Evolutionary conservation across 1,139 yeast genomes (phyloP), one percentile per base, ranked within the genome.

Genomic region (Candida neerlandica): DNA sequence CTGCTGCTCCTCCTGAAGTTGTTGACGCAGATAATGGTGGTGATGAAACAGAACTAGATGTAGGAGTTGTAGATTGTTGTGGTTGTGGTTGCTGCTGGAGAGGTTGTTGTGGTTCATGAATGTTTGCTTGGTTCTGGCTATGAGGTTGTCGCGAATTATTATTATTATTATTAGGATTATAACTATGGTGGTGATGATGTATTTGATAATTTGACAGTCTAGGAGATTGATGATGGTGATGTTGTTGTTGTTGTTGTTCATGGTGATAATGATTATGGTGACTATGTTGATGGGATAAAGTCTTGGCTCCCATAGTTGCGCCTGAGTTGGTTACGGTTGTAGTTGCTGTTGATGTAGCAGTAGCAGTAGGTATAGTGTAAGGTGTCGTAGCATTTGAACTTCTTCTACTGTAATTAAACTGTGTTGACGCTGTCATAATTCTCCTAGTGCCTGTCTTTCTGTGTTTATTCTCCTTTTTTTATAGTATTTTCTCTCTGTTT

Each of bases 401-500:
- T 37, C 76, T 63, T 55, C 75, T 61, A 49, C 67, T 65, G 53
- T 71, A 69, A 47, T 65, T 66, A 50, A 60, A 65, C 38, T 67
- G 73, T 34, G 65, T 56, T 42, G 63, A 64, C 30, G 69, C 59
- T 9, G 68, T 65, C 71, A 65, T 67, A 9, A 21, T 52, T 23
- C 27, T 23, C 27, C 27, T 23, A 23, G 27, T 23, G 10, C 10
- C 9, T 23, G 27, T 23, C 27, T 23, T 21, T 21, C 4, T 23
- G 9, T n/a, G n/a, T n/a, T 23, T 23, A 23, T 3, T 23, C 27
- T 23, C 27, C 9, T 6, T 23, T 23, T 23, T 10, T 23, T n/a
- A n/a, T n/a, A n/a, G n/a, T n/a, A n/a, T n/a, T n/a, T n/a, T n/a
- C n/a, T 23, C 9, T 6, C 27, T 4, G 27, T 23, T 10, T 23